Conservation (phyloP, 768 basidiomycete species). For the Mycena pura region DNA sequence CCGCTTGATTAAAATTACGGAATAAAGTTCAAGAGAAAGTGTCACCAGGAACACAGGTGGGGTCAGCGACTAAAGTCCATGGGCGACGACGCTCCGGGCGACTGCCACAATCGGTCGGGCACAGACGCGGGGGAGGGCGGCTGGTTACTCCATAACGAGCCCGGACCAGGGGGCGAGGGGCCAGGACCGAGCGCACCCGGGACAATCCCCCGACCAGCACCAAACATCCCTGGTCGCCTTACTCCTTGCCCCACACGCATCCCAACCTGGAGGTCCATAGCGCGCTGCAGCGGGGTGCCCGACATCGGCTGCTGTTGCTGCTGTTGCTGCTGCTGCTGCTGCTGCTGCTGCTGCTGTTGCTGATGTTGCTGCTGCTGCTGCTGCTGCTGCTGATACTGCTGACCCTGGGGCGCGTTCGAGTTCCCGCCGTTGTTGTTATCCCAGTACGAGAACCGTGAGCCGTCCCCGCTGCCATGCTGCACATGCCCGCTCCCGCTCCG, state of each 20-base stretch:
- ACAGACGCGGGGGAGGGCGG: neutral
- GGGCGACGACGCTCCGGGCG: slow-evolving; percentile 4
- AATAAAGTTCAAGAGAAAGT: neutral
- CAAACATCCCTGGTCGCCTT: slow-evolving; percentile 67
- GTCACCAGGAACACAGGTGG: slow-evolving; percentile 10
- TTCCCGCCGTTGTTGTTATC: slow-evolving; percentile 29
- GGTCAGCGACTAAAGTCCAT: slow-evolving; percentile 20
- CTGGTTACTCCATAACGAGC: slow-evolving; percentile 42
- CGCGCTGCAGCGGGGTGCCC: slow-evolving; percentile 49
- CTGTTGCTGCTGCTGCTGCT: slow-evolving; percentile 35
- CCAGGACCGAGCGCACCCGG: slow-evolving; percentile 38
- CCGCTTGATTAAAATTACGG: no score
- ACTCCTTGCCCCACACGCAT: slow-evolving; percentile 59
- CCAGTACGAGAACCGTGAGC: slow-evolving; percentile 37
- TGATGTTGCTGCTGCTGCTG: slow-evolving; percentile 31
- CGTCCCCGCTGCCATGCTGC: slow-evolving; percentile 31
- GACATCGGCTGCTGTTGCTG: slow-evolving; percentile 36
- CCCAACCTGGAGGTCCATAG: slow-evolving; percentile 58
- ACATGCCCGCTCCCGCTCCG: slow-evolving; percentile 33
- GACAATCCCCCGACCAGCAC: slow-evolving; percentile 46
- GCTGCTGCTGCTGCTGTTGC: slow-evolving; percentile 27
- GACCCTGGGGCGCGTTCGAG: slow-evolving; percentile 23
- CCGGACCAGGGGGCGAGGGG: slow-evolving; percentile 42
- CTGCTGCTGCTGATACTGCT: slow-evolving; percentile 6
- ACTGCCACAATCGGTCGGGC: slow-evolving; percentile 15